Evolutionary conservation across 2,329 filamentous ascomycete species (phyloP).

Genomic region (Hypoxylon rubiginosum): DNA sequence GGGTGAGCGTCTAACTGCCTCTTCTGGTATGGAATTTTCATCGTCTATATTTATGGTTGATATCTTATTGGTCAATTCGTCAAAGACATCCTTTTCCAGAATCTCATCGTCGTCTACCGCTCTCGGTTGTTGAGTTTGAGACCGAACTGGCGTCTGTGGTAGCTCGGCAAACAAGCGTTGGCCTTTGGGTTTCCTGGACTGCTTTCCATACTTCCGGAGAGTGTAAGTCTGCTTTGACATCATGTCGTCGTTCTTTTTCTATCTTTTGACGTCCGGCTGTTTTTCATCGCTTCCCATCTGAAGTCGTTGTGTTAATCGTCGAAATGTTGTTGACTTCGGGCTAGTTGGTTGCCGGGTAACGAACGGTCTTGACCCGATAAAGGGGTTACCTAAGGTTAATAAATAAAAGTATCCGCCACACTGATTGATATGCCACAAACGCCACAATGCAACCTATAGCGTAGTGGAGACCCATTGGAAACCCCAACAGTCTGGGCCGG

Average conservation of each 20-base stretch:
- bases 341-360: slow-evolving; percentile 35
- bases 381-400: not conserved
- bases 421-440: no score
- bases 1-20: slow-evolving; percentile 29
- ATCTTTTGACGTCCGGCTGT: not conserved
- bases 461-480: not conserved
- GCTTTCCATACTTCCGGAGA: slow-evolving; percentile 66
- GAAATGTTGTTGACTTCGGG: slow-evolving; percentile 44
- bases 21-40: slow-evolving; percentile 38
- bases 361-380: no score
- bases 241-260: slow-evolving; percentile 34
- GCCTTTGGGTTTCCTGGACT: slow-evolving; percentile 60
- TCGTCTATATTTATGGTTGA: slow-evolving; percentile 47
- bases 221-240: slow-evolving; percentile 63
- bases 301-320: not conserved
- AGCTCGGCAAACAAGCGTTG: slow-evolving; percentile 66
- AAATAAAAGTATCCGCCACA: not conserved
- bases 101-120: slow-evolving; percentile 21
- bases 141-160: slow-evolving; percentile 63
- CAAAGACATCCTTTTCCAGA: slow-evolving; percentile 48
- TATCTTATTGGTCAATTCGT: slow-evolving; percentile 53
- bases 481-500: not conserved
- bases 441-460: not conserved
- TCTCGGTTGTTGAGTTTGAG: slow-evolving; percentile 21
- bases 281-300: slow-evolving; percentile 11